phyloP scores from a whole-genome alignment of 1,284 basidiomycete genomes.

The Ganoderma lucidum region DNA sequence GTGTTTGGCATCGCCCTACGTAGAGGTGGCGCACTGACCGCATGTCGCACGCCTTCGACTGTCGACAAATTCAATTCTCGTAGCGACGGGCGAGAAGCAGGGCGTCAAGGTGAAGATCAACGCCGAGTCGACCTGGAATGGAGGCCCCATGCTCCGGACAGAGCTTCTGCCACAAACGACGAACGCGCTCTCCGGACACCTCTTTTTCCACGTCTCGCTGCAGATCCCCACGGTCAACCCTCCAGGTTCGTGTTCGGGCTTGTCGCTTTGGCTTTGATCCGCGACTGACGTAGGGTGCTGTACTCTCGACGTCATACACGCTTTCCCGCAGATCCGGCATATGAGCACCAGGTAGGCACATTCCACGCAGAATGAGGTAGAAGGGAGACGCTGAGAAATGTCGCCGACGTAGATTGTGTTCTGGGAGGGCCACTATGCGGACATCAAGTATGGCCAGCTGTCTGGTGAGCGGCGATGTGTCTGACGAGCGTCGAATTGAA shows the following conservation, averaged over 20 bases:
- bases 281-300: not conserved
- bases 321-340: slow-evolving; percentile 33
- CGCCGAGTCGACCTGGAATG: slow-evolving; percentile 37
- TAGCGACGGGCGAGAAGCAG: slow-evolving; percentile 35
- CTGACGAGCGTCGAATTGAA: not conserved
- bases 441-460: slow-evolving; percentile 39
- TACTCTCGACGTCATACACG: not conserved
- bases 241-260: slow-evolving; percentile 27
- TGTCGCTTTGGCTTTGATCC: not conserved
- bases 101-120: slow-evolving; percentile 39
- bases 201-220: slow-evolving; percentile 38
- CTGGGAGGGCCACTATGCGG: slow-evolving; percentile 38
- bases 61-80: not conserved
- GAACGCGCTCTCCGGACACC: slow-evolving; percentile 35
- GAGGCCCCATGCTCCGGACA: slow-evolving; percentile 39
- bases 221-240: slow-evolving; percentile 39
- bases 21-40: not conserved
- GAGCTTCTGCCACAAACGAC: slow-evolving; percentile 40
- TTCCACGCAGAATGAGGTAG: not conserved
- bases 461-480: slow-evolving; percentile 19
- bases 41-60: not conserved
- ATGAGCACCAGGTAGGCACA: slow-evolving; percentile 36
- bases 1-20: too few relatives aligned
- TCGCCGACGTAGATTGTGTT: slow-evolving; percentile 33
- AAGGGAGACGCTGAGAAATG: not conserved